Conservation (phyloP, 2,329 filamentous ascomycete species). For the Aspergillus sojae region DNA sequence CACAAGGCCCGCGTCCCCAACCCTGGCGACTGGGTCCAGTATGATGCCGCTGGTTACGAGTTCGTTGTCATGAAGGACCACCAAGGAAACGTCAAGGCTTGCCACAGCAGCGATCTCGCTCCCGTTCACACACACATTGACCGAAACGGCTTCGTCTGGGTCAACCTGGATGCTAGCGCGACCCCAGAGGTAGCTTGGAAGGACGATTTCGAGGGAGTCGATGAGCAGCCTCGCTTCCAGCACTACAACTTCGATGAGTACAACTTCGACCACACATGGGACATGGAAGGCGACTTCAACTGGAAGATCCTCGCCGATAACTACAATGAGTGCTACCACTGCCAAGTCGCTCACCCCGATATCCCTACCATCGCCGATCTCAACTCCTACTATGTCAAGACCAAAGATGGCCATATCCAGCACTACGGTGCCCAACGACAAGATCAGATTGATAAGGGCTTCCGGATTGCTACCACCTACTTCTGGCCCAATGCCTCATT, state of each 20-base stretch:
- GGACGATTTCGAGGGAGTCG: conserved; percentile 55
- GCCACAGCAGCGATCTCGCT: conserved; percentile 62
- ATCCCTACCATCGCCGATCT: conserved; percentile 53
- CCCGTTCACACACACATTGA: conserved; percentile 59
- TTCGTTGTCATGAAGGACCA: conserved; percentile 58
- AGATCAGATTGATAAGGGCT: conserved; percentile 52
- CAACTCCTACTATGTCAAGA: conserved; percentile 56
- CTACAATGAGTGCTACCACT: conserved; percentile 56
- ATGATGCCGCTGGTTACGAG: conserved; percentile 58
- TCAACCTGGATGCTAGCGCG: conserved; percentile 56
- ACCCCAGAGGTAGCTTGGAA: conserved; percentile 54
- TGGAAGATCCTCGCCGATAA: conserved; percentile 66
- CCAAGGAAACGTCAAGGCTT: conserved; percentile 57
- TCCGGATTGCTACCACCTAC: conserved; percentile 42
- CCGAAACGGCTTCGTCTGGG: conserved; percentile 59
- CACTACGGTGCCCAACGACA: conserved; percentile 47
- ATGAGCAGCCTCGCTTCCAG: conserved; percentile 51
- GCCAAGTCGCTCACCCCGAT: conserved; percentile 25
- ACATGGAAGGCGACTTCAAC: conserved; percentile 60
- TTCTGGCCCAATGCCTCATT: conserved; percentile 40
- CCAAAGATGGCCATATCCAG: conserved; percentile 52
- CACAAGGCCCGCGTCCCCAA: conserved; percentile 52
- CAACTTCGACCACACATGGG: conserved; percentile 55
- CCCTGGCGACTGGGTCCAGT: conserved; percentile 60
- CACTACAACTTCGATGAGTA: conserved; percentile 52